Evolutionary conservation across 2,329 filamentous ascomycete species (phyloP), one percentile per base, ranked within the genome.

Genomic region (Sarocladium oryzae): DNA sequence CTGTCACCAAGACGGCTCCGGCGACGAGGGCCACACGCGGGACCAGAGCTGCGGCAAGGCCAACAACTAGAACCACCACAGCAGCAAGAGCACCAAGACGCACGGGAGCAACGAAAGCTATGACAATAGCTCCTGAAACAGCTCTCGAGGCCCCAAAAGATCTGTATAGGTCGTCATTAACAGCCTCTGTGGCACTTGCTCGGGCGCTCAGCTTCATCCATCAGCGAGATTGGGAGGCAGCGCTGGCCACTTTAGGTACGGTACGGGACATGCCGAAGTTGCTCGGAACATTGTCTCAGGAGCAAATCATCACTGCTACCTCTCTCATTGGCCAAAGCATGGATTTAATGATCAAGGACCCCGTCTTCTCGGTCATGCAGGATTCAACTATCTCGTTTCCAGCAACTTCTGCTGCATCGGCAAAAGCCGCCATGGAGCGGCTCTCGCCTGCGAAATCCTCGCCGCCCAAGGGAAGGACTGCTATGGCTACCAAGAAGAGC

Each of bases 381-480:
- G 93, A 99, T 60, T 96, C 93, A 1, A 96, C 90, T 0, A 84
- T 96, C 23, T 95, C 90, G 0, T 86, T 92, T 54, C 89, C 91
- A 1, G 84, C 88, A 0, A 74, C 92, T 33, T 70, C 71, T 21
- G 62, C 65, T 56, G 63, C 67, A 24, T 59, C 69, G 18, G 36
- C 50, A 8, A 37, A 32, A 6, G 41, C 46, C 4, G 49, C 45
- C 18, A 52, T 33, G 23, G 76, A 76, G 24, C 38, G 67, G 26
- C 56, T 62, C 20, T 68, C 68, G 2, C 53, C 66, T 3, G 56
- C 57, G 4, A 69, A 70, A 51, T 64, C 69, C 11, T 70, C 72
- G 49, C 53, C 20, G 51, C 55, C 60, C n/a, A 69, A 68, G 28
- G 64, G 63, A 18, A 51, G 55, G 38, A 30, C 40, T 10, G 33